Evolutionary conservation across 78 protist genomes (phyloP), one percentile per base, ranked within the genome.

Genomic region (Chrysochromulina parva): DNA sequence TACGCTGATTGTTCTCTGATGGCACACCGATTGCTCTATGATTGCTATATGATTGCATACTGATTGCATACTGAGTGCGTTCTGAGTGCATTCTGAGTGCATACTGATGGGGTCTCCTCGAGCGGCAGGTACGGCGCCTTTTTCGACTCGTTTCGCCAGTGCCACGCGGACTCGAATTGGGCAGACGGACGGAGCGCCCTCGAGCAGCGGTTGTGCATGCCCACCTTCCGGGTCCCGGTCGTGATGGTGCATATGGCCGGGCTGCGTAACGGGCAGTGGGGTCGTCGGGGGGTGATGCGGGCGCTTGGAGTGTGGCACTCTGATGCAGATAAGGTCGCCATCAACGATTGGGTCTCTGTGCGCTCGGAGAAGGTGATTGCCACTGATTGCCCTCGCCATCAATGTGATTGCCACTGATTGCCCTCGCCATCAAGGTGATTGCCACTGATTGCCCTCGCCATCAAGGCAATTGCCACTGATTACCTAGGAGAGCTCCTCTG

Each of bases 201-300:
- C 57, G 82, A 74, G 82, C 82, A 74, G 55, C 82, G 82, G 82
- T 58, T 74, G 28, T 74, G 82, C 82, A 48, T 48, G 82, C 82
- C 82, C 57, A 19, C 14, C 57, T 74, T 74, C 55, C 9, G 82
- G 14, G 82, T 74, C 28, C 82, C 82, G 11, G 22, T n/a, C 28
- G 82, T 74, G 57, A 74, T 74, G 82, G 82, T 74, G 58, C 82
- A 74, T 55, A 48, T 74, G 58, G 13, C 82, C 5, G 82, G 82
- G 50, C 82, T 74, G 58, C 82, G 82, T 3, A 74, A 74, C 82
- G 82, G 82, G 58, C 82, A 74, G 82, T 74, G 82, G 82, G 82
- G 82, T 22, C 82, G 82, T 4, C 82, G 82, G 20, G 55, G 55
- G 20, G 82, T 74, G 58, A 74, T 74, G 82, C 58, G 82, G 26